These are phyloP conservation scores for Harringtonia lauricola DNA, from an alignment of 2,329 filamentous ascomycete genomes.

Conservation along the genomic window DNA sequence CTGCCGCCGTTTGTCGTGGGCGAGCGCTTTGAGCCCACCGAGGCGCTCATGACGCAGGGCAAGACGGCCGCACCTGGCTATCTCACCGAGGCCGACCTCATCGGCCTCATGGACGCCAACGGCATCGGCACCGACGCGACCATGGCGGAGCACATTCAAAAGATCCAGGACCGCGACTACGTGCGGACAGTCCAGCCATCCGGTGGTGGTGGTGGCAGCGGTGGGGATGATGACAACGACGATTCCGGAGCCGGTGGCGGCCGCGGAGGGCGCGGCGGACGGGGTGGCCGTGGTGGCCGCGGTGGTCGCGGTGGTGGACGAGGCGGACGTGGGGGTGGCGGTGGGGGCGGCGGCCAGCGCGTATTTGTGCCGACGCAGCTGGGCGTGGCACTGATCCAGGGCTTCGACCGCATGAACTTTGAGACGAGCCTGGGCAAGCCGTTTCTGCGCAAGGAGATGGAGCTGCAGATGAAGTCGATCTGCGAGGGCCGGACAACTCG, in stretches of 20 bases:
- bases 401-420: slow-evolving; percentile 88
- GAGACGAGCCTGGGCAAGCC: slow-evolving; percentile 91
- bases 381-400: slow-evolving; percentile 83
- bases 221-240: slow-evolving; percentile 26
- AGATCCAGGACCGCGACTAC: slow-evolving; percentile 85
- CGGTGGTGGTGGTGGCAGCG: slow-evolving; percentile 15
- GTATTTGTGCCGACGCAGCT: slow-evolving; percentile 91
- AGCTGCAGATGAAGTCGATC: slow-evolving; percentile 91
- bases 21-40: slow-evolving; percentile 76
- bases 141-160: slow-evolving; percentile 97
- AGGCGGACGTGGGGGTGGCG: slow-evolving; percentile 26
- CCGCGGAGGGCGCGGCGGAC: slow-evolving; percentile 35
- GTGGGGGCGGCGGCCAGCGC: slow-evolving; percentile 45
- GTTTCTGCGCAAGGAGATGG: slow-evolving; percentile 95
- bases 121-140: slow-evolving; percentile 97
- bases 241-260: slow-evolving; percentile 25
- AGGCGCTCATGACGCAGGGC: slow-evolving; percentile 84
- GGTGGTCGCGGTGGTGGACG: slow-evolving; percentile 29
- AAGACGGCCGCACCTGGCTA: slow-evolving; percentile 77
- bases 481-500: slow-evolving; percentile 76
- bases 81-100: slow-evolving; percentile 89
- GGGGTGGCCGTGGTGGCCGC: slow-evolving; percentile 39
- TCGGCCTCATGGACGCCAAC: slow-evolving; percentile 95
- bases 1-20: slow-evolving; percentile 70
- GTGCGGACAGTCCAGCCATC: slow-evolving; percentile 48